Percentiles rank a stretch among this genome's conserved stretches.
These are phyloP conservation scores for Stromatinia cepivora DNA, from an alignment of 2,329 filamentous ascomycete species.

Conservation along the genomic window DNA sequence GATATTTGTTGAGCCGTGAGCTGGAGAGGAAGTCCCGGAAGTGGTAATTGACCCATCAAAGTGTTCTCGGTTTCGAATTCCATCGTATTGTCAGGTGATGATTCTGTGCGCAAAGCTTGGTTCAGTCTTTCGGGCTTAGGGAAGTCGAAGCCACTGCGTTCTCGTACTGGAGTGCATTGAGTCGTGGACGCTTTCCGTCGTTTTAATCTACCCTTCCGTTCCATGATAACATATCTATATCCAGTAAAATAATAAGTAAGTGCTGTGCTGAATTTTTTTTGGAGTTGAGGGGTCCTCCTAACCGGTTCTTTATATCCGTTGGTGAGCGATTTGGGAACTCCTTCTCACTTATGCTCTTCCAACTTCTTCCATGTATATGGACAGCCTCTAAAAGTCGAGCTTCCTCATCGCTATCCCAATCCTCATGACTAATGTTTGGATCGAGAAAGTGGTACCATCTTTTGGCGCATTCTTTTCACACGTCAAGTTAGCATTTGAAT, in stretches of 20 bases:
- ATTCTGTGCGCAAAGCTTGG: constrained; percentile 4
- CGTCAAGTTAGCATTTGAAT: not conserved
- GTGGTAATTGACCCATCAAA: constrained; percentile 12
- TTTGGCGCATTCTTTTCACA: constrained; percentile 19
- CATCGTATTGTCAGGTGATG: constrained; percentile 15
- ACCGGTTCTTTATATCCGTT: constrained; percentile 20
- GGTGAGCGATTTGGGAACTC: constrained; percentile 17
- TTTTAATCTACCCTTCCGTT: constrained; percentile 16
- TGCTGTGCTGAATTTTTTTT: not conserved
- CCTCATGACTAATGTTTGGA: constrained; percentile 18
- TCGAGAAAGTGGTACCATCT: constrained; percentile 20
- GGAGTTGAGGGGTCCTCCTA: not conserved
- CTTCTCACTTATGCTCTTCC: constrained; percentile 21
- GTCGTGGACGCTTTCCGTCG: constrained; percentile 7
- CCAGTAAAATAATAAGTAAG: constrained; percentile 5
- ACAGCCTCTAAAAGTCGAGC: constrained; percentile 19
- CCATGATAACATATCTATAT: constrained; percentile 20
- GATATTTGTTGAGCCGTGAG: constrained; percentile 3
- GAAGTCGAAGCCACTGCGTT: not conserved
- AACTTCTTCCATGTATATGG: constrained; percentile 17
- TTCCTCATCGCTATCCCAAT: constrained; percentile 17
- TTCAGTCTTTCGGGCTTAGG: constrained; percentile 10
- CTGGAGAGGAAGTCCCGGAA: constrained; percentile 8
- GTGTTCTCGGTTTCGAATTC: constrained; percentile 13
- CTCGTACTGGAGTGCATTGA: constrained; percentile 9